Base-by-base conservation (phyloP, 1,284 basidiomycete genomes). In the Tremellales sp. region DNA sequence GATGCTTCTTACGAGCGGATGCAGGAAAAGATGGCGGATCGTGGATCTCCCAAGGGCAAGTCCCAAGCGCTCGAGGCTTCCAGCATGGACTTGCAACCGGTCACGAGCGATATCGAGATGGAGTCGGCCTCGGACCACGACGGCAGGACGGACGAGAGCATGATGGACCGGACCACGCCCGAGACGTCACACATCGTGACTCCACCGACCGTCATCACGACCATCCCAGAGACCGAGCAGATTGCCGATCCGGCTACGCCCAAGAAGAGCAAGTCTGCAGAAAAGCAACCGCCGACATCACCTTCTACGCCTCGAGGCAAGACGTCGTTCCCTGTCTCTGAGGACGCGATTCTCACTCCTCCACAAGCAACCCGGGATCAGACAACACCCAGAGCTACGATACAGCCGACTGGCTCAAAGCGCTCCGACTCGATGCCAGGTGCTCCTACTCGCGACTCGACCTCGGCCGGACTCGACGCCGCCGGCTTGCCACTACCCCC, bases 1-100 rank as follows among this genome's bases (percentile, higher is more conserved):
- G 69, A 72, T 15, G 64, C 67, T 15, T 60, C 64, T n/a, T 64
- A 62, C 52, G 66, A 68, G 41, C 43, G 37, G 44, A 54, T 64
- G 51, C 43, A 62, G 37, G 57, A 65, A 46, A 46, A 48, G 2
- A 37, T 57, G 36, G 41, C 48, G 1, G 39, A 23, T 4, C 19
- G 39, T 21, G 39, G 39, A 40, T 40, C 39, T 48, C 53, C 37
- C 50, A 60, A n/a, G 49, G 40, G 2, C 17, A 45, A 31, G 21
- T 17, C 27, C 42, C 47, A 11, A 6, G 36, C 35, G 29, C 48
- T 8, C 19, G 31, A 7, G 27, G 36, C 12, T 47, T 39, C 35
- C 39, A 44, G 19, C 40, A 39, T 40, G 31, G 25, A 33, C 33
- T 48, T 21, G 45, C 54, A 23, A 31, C 33, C 33, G 15, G 53